Conservation (phyloP, 2,329 filamentous ascomycete species). For the Cladobotryum mycophilum region DNA sequence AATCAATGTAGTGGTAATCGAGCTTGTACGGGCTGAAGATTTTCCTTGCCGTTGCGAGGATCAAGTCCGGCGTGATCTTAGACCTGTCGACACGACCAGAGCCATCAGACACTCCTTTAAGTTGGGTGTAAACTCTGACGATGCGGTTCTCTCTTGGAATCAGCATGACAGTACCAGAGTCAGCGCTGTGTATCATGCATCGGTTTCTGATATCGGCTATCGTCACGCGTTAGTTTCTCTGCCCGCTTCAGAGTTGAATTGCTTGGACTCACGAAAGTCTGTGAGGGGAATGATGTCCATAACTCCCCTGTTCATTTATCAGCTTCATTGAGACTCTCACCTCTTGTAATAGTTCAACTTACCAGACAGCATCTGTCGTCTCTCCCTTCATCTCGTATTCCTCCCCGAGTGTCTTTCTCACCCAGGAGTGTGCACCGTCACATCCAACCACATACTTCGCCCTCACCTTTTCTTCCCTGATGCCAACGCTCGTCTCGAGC, state of each 20-base stretch:
- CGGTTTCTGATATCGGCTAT: slow-evolving; percentile 48
- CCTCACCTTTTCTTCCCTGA: slow-evolving; percentile 23
- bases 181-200: slow-evolving; percentile 51
- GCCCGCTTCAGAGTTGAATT: neutral
- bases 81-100: slow-evolving; percentile 48
- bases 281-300: slow-evolving; percentile 36
- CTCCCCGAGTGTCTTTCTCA: slow-evolving; percentile 47
- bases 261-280: slow-evolving; percentile 41
- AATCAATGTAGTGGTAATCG: slow-evolving; percentile 57
- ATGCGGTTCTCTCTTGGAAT: slow-evolving; percentile 59
- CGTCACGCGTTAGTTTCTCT: neutral
- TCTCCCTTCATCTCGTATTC: slow-evolving; percentile 49
- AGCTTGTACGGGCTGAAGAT: slow-evolving; percentile 65
- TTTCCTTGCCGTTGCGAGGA: slow-evolving; percentile 55
- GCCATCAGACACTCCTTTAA: slow-evolving; percentile 41
- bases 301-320: slow-evolving; percentile 29
- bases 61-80: slow-evolving; percentile 57
- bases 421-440: slow-evolving; percentile 64
- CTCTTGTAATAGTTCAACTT: neutral
- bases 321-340: neutral
- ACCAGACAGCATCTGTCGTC: slow-evolving; percentile 46
- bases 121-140: slow-evolving; percentile 59
- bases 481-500: slow-evolving; percentile 21
- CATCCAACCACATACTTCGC: slow-evolving; percentile 59
- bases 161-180: slow-evolving; percentile 54